Evolutionary conservation across 1,284 basidiomycete species (phyloP).

Genomic region (Cutaneotrichosporon cavernicola): DNA sequence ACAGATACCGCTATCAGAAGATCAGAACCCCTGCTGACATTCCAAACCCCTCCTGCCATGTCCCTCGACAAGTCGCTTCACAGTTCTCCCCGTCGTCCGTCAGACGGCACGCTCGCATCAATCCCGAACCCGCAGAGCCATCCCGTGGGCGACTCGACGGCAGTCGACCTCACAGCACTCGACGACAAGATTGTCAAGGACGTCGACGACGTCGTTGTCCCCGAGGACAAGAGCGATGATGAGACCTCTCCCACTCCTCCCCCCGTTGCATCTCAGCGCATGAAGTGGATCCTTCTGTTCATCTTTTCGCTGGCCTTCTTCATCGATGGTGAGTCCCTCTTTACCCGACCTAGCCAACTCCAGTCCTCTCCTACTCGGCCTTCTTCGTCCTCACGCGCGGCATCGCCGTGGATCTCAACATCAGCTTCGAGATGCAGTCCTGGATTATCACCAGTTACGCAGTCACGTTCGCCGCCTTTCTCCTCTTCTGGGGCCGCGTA

Average conservation of each 20-base stretch:
- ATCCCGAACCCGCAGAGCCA: no score
- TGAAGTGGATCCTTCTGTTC: slow-evolving; percentile 35
- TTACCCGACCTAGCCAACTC: neutral
- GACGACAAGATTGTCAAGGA: neutral
- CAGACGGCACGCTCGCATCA: no score
- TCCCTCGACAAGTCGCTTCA: no score
- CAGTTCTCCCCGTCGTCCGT: no score
- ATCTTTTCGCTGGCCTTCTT: slow-evolving; percentile 34
- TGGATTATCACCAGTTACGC: slow-evolving; percentile 39
- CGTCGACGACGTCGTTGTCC: neutral
- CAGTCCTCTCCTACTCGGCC: slow-evolving; percentile 30
- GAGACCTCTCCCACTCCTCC: neutral
- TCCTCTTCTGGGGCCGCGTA: slow-evolving; percentile 44
- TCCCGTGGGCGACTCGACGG: neutral
- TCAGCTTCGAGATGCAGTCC: slow-evolving; percentile 22
- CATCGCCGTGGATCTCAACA: slow-evolving; percentile 21
- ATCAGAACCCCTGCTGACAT: no score
- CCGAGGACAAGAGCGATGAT: neutral
- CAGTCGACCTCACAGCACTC: neutral
- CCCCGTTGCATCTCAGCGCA: slow-evolving; percentile 14
- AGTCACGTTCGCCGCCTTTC: slow-evolving; percentile 45
- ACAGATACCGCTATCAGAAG: no score
- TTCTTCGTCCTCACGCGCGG: slow-evolving; percentile 26
- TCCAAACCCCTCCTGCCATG: no score
- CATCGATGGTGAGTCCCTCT: slow-evolving; percentile 25